Evolutionary conservation across 495 filamentous ascomycete species (phyloP), one percentile per base, ranked within the genome.

Genomic region (Tuber magnatum): DNA sequence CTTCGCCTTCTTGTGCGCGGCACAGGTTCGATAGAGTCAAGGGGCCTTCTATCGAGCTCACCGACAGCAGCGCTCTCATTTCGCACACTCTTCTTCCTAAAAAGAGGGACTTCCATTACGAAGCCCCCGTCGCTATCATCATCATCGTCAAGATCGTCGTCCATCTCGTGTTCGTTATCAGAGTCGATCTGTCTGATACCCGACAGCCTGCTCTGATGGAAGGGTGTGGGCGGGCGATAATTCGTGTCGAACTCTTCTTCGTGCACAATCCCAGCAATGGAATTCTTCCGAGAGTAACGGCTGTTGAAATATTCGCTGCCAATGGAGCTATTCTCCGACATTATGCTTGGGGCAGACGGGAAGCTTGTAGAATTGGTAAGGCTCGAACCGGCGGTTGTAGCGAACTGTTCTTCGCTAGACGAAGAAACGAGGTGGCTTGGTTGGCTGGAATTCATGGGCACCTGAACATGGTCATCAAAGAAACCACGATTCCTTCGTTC

Each of bases 291-390:
- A 39, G 80, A 82, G 43, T 80, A 81, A 4, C 77, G 80, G 40
- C 73, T 78, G 44, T 79, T 71, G 71, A 77, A 82, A 42, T 74
- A 68, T 39, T 82, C 80, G n/a, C 80, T 82, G 42, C 76, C 77
- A 48, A 80, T 78, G n/a, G 80, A 82, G n/a, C 80, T 82, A 5
- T 77, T 76, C 48, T 82, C 76, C 1, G 80, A 82, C n/a, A 75
- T 38, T 42, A 81, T 74, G 42, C 80, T 82, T 10, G 77, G 77
- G 8, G 75, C 77, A n/a, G 77, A 79, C 20, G 80, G 80, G 61
- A 82, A 82, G 56, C 80, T 82, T 39, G 80, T 81, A 8, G 80
- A 82, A 61, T 82, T 82, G 16, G 80, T 82, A 38, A 82, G 74
- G 65, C 80, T 82, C 41, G 80, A 82, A 28, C 80, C 80, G n/a